Evolutionary conservation across 805 yeast genomes (phyloP).

Genomic region (Helenozyma rhizophorensis): DNA sequence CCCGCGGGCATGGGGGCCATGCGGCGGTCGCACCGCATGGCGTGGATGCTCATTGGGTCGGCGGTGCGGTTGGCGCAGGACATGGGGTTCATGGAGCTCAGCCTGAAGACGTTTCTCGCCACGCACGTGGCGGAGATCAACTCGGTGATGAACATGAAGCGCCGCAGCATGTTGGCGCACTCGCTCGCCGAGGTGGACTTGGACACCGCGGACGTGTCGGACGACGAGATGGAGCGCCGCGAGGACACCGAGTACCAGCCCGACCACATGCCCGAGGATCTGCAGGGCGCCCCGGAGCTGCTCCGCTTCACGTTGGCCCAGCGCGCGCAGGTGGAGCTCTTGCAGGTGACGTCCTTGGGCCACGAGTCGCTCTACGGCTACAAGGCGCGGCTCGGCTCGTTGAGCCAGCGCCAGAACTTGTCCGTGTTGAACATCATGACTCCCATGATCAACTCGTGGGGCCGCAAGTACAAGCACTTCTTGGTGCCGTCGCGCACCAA

Average conservation of each 20-base stretch:
- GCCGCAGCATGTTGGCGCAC: conserved; percentile 72
- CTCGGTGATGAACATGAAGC: conserved; percentile 75
- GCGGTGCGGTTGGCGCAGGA: conserved; percentile 85
- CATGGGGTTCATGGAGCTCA: conserved; percentile 71
- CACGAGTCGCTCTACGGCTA: conserved; percentile 78
- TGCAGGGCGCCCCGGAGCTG: conserved; percentile 19
- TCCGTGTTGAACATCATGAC: conserved; percentile 68
- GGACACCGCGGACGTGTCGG: conserved; percentile 39
- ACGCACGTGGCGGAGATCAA: conserved; percentile 81
- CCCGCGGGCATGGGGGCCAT: conserved; percentile 77
- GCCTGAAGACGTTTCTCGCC: conserved; percentile 72
- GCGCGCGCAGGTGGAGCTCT: conserved; percentile 72
- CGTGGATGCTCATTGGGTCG: conserved; percentile 90
- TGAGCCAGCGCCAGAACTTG: conserved; percentile 61
- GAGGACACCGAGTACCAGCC: conserved; percentile 25
- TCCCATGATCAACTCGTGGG: conserved; percentile 79
- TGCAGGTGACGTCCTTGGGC: conserved; percentile 75
- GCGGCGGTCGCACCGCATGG: conserved; percentile 83
- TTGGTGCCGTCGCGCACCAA: conserved; percentile 47
- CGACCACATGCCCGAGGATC: conserved; percentile 29
- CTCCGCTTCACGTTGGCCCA: conserved; percentile 59
- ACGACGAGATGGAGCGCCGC: conserved; percentile 26
- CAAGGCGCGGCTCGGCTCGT: conserved; percentile 48
- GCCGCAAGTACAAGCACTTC: conserved; percentile 52
- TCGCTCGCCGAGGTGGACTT: conserved; percentile 65